Evolutionary conservation across 2,329 filamentous ascomycete species (phyloP), one percentile per base, ranked within the genome.

Genomic region (Arthroderma sp.): DNA sequence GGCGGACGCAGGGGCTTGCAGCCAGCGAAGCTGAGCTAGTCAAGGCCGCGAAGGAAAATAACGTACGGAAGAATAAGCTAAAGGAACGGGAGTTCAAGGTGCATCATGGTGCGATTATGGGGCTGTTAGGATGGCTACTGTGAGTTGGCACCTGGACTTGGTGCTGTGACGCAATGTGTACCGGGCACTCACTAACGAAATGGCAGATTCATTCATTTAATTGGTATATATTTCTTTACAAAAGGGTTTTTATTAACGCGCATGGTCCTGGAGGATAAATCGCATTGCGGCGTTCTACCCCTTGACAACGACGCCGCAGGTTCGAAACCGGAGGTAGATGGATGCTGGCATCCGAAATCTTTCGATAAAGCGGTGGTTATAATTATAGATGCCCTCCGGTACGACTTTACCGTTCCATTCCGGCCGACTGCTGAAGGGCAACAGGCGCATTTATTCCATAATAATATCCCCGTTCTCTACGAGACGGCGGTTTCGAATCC

Each of bases 321-420:
- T 11, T 53, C 64, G 1, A 66, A 66, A 34, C 62, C 64, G 29
- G 52, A 63, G 22, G 61, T 76, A 22, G 70, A 73, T 46, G 91
- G 91, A 52, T 98, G 91, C 72, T 98, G 91, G 91, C 87, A 96
- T 61, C 85, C 87, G 31, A 94, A 86, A 67, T 85, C 80, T 1
- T 98, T 96, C 60, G 78, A 94, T 50, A 91, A 88, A 60, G 88
- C 89, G 7, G 80, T 98, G 39, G 75, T 98, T 27, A 76, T 98
- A 45, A 69, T 98, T 42, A 83, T 98, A 47, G 91, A 98, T 63
- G 91, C 91, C 43, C 73, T 98, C 47, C 82, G 91, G 48, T 98
- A 98, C 65, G 91, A 98, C 63, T 98, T 98, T 56, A 93, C 89
- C 0, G 78, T 96, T 7, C 91, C 91, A 0, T 81, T 83, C 48